phyloP scores from a whole-genome alignment of 176 grass and related monocot genomes.

The Bolboschoenus planiculmis region DNA sequence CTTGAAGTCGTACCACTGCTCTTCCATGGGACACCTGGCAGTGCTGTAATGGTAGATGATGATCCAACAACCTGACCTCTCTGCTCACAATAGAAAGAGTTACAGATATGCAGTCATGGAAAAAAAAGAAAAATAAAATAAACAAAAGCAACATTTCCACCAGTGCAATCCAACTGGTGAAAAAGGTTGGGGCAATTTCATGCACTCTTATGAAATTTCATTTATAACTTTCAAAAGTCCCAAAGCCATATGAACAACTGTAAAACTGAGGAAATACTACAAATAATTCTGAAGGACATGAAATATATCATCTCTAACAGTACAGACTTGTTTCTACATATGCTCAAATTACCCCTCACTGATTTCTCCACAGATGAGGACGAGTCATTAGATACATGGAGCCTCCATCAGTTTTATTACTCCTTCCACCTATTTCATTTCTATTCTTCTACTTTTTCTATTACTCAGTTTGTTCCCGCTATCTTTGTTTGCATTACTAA shows the following conservation, averaged over 20 bases:
- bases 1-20: slow-evolving; percentile 40
- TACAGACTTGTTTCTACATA: not conserved
- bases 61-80: slow-evolving; percentile 9
- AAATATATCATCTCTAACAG: not conserved
- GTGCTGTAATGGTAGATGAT: slow-evolving; percentile 6
- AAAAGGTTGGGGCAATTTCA: not conserved
- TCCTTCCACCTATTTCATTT: not conserved
- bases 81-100: slow-evolving; percentile 3
- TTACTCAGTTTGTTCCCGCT: not conserved
- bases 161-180: not conserved
- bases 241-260: not conserved
- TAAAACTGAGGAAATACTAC: slow-evolving; percentile 6
- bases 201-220: not conserved
- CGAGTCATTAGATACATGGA: not conserved
- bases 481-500: not conserved
- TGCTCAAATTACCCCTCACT: not conserved
- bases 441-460: not conserved
- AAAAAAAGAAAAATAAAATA: not conserved
- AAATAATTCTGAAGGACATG: not conserved
- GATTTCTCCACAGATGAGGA: not conserved
- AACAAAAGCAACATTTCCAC: not conserved
- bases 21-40: slow-evolving; percentile 41
- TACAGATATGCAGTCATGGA: not conserved
- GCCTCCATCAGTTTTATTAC: not conserved
- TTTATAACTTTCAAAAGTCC: not conserved